Conservation (phyloP, 495 filamentous ascomycete species). For the Aspergillus funiculosus region DNA sequence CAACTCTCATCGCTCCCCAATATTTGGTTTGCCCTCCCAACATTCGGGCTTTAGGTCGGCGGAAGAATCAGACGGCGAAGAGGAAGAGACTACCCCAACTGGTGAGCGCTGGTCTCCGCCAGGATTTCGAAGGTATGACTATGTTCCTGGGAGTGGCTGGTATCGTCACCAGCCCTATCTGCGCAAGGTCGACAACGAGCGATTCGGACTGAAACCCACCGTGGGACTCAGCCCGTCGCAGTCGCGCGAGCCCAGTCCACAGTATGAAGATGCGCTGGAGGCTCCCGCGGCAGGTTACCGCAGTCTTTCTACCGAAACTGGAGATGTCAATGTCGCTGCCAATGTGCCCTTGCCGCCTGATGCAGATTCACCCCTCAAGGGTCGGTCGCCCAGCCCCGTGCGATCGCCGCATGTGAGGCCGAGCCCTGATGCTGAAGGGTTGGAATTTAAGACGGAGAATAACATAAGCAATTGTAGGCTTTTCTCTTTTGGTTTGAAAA, state of each 20-base stretch:
- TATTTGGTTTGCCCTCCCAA: constrained; percentile 60
- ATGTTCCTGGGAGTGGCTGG: constrained; percentile 51
- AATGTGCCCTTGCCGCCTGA: constrained; percentile 50
- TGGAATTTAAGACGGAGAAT: constrained; percentile 36
- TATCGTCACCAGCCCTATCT: constrained; percentile 51
- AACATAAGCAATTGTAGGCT: constrained; percentile 51
- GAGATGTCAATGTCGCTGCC: constrained; percentile 52
- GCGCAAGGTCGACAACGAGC: constrained; percentile 32
- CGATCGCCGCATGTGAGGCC: constrained; percentile 23
- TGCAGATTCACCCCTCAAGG: constrained; percentile 48
- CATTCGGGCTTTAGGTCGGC: constrained; percentile 76
- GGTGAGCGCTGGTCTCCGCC: constrained; percentile 55
- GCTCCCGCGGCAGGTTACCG: constrained; percentile 20
- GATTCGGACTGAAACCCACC: constrained; percentile 38
- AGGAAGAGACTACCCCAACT: constrained; percentile 31
- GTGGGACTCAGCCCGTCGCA: constrained; percentile 41
- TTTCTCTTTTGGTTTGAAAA: constrained; percentile 24
- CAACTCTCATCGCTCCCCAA: constrained; percentile 45
- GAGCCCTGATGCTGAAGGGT: constrained; percentile 28
- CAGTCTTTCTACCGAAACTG: constrained; percentile 32
- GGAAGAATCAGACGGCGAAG: constrained; percentile 49
- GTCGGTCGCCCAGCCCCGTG: constrained; percentile 46
- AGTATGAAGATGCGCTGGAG: constrained; percentile 52
- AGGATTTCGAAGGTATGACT: constrained; percentile 47
- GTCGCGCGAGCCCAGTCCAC: constrained; percentile 50